Conservation (phyloP, 2,329 filamentous ascomycete genomes). For the Aspergillus sp. region DNA sequence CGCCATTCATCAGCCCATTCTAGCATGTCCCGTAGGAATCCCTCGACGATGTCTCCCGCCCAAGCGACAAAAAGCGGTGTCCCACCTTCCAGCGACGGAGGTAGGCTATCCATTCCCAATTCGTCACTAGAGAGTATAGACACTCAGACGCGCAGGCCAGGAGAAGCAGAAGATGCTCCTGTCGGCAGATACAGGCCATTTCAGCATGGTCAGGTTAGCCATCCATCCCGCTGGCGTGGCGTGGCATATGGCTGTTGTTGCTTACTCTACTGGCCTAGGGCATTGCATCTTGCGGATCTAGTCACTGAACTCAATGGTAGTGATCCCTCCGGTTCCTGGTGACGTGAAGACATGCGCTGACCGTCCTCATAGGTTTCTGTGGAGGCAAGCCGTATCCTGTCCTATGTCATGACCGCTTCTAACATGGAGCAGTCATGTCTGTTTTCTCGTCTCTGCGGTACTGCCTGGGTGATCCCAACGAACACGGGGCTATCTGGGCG, state of each 20-base stretch:
- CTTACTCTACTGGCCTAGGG: conserved; percentile 22
- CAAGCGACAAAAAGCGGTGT: conserved; percentile 19
- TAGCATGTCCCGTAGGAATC: conserved; percentile 33
- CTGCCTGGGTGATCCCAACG: conserved; percentile 61
- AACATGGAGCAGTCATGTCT: conserved; percentile 60
- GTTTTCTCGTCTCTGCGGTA: conserved; percentile 92
- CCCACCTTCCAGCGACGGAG: conserved; percentile 22
- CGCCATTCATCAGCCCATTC: conserved; percentile 4
- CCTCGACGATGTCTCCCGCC: conserved; percentile 26
- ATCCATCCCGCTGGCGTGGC: conserved; percentile 3
- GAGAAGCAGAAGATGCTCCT: conserved; percentile 43
- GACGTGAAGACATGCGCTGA: conserved; percentile 10
- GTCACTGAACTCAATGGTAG: conserved; percentile 43
- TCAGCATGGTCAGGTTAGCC: conserved; percentile 41
- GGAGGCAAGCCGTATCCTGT: conserved; percentile 31
- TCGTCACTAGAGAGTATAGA: conserved; percentile 3
- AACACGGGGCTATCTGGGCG: conserved; percentile 63
- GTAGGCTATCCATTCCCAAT: conserved; percentile 16
- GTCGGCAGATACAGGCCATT: conserved; percentile 39
- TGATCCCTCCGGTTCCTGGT: conserved; percentile 4
- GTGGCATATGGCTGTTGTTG: neutral
- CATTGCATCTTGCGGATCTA: conserved; percentile 42
- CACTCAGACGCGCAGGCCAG: conserved; percentile 27
- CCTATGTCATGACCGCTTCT: neutral
- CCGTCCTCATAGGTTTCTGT: conserved; percentile 33